Base-by-base conservation (phyloP, 139 green algal genomes). In the Chlorella sp. region DNA sequence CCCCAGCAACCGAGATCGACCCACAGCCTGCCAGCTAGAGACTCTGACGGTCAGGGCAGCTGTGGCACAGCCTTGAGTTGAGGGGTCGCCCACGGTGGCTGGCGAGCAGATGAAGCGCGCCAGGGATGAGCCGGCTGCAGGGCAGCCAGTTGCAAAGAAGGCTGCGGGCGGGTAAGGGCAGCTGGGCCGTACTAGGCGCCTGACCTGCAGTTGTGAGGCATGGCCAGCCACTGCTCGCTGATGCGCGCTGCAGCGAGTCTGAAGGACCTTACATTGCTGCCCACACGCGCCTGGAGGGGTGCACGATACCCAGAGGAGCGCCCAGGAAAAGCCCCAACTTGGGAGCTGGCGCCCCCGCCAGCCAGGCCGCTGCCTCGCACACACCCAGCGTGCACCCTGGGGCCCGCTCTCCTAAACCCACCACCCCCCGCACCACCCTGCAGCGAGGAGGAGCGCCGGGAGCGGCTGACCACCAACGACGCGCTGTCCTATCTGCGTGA, bases 401-500 rank as follows among this genome's bases (percentile, higher is more conserved):
- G 48, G 48, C 48, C 48, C 9, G 48, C 48, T 57, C 48, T 9
- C 48, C 48, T 9, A 5, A 9, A 5, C 48, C 48, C 5, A 5
- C 9, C 7, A 9, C 48, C 48, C 48, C 48, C 48, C 9, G 48
- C 48, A 57, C 48, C 48, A 18, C 24, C 24, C 68, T 76, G 68
- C 66, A 79, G 83, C 7, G 81, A 77, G 40, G 89, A 83, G 37
- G 81, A 91, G n/a, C 77, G 81, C 28, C 40, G 82, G 36, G 91
- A 94, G 86, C 81, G 89, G 48, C 91, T 97, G 40, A 98, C 96
- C 42, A 97, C 96, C 28, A 92, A 94, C 84, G 96, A 98, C 89
- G 96, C 96, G 0, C 89, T 98, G 34, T 92, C 90, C n/a, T 98
- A 98, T 86, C 91, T 98, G n/a, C 91, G 96, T 19, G 94, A 97